Conservation (phyloP, 345 rosid species). For the Citrus inodora region DNA sequence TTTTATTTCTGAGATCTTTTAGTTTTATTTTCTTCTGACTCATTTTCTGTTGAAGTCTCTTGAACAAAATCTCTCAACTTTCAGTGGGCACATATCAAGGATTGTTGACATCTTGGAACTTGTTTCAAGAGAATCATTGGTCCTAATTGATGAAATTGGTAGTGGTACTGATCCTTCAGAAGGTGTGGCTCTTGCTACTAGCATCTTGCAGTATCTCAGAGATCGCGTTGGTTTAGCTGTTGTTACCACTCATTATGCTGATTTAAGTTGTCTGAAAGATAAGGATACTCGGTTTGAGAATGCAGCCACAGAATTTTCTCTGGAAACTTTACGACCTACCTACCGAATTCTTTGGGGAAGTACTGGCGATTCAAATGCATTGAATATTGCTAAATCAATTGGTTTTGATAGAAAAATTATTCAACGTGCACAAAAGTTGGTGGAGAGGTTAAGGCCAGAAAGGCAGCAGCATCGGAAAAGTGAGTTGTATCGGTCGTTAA, state of each 20-base stretch:
- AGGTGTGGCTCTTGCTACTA: conserved; percentile 83
- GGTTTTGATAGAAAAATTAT: conserved; percentile 66
- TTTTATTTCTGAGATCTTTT: conserved; percentile 20
- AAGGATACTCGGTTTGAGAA: conserved; percentile 66
- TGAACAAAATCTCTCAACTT: conserved; percentile 89
- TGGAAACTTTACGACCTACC: conserved; percentile 79
- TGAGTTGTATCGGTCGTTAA: conserved; percentile 59
- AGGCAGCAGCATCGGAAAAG: conserved; percentile 64
- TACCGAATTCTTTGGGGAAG: conserved; percentile 82
- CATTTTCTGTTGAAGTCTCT: conserved; percentile 64
- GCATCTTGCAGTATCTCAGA: conserved; percentile 71
- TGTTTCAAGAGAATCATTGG: conserved; percentile 73
- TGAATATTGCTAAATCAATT: conserved; percentile 72
- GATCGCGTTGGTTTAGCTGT: conserved; percentile 56
- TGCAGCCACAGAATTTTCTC: conserved; percentile 94
- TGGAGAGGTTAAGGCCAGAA: conserved; percentile 69
- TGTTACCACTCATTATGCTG: conserved; percentile 89
- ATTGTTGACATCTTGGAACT: conserved; percentile 66
- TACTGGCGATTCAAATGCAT: conserved; percentile 81
- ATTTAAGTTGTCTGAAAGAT: conserved; percentile 79
- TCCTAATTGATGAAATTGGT: conserved; percentile 89
- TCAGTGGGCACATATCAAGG: conserved; percentile 81
- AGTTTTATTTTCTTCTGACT: conserved; percentile 34
- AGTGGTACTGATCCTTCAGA: conserved; percentile 97
- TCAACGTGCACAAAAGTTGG: conserved; percentile 66